Evolutionary conservation across 257 asterid species (phyloP).

Genomic region (Solanum neorickii): DNA sequence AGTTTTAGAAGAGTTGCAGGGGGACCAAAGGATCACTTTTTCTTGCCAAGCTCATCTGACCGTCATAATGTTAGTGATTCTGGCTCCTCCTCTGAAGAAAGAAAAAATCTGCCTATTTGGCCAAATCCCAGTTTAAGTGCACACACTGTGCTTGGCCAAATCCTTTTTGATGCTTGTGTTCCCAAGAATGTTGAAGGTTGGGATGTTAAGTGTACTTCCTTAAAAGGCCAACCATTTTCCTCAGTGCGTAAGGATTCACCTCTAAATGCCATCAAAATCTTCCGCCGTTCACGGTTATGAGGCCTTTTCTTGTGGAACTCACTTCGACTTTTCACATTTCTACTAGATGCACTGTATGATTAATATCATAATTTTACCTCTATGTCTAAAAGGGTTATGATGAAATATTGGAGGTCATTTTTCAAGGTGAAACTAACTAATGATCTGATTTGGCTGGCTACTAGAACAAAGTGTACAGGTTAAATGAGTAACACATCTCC

Average conservation of each 20-base stretch:
- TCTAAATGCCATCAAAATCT: slow-evolving; percentile 31
- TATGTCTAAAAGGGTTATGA: neutral
- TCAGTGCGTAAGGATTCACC: slow-evolving; percentile 47
- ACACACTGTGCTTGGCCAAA: slow-evolving; percentile 68
- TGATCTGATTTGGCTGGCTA: neutral
- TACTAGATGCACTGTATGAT: neutral
- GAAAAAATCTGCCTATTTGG: slow-evolving; percentile 33
- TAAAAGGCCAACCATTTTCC: slow-evolving; percentile 60
- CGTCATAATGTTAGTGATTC: slow-evolving; percentile 30
- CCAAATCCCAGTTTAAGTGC: slow-evolving; percentile 48
- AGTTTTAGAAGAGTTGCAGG: slow-evolving; percentile 74
- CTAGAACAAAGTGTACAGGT: neutral
- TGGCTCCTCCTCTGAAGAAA: slow-evolving; percentile 29
- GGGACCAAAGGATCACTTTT: slow-evolving; percentile 75
- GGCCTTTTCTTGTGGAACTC: slow-evolving; percentile 3
- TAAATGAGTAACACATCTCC: neutral
- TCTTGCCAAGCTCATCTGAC: slow-evolving; percentile 59
- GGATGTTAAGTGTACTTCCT: slow-evolving; percentile 66
- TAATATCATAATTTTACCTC: neutral
- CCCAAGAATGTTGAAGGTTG: slow-evolving; percentile 87
- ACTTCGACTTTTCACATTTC: neutral
- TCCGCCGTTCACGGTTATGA: slow-evolving; percentile 55
- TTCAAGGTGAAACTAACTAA: neutral
- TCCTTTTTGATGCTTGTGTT: slow-evolving; percentile 76
- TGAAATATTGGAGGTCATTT: neutral